These are phyloP conservation scores for Mycena sp. DNA, from an alignment of 1,284 basidiomycete genomes.

Conservation along the genomic window DNA sequence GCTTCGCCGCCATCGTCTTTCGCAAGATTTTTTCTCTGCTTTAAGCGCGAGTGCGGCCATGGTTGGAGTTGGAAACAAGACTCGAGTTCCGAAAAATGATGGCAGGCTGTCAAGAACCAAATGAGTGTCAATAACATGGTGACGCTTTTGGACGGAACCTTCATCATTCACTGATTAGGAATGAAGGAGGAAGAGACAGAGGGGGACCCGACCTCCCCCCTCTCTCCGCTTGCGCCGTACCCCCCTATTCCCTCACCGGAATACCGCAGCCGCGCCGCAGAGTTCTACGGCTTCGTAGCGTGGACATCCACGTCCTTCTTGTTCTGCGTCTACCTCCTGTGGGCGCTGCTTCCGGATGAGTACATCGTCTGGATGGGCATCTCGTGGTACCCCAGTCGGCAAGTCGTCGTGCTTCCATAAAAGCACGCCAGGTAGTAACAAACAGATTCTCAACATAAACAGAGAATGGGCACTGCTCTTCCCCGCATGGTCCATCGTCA, in stretches of 20 bases:
- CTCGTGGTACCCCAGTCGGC: constrained; percentile 91
- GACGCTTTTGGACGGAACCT: too few relatives aligned
- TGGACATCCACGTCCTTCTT: constrained; percentile 81
- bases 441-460: background rate
- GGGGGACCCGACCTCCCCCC: constrained; percentile 56
- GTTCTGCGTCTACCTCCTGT: constrained; percentile 78
- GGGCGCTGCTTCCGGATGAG: constrained; percentile 64
- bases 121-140: too few relatives aligned
- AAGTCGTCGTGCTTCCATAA: constrained; percentile 34
- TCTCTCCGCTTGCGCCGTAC: constrained; percentile 62
- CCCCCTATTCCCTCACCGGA: constrained; percentile 50
- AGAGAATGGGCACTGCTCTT: constrained; percentile 90
- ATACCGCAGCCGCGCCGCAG: constrained; percentile 70
- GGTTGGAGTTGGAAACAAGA: background rate
- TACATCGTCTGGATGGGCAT: constrained; percentile 74
- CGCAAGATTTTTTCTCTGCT: constrained; percentile 61
- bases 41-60: constrained; percentile 37
- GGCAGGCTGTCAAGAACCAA: too few relatives aligned
- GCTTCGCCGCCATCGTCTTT: constrained; percentile 54
- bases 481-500: constrained; percentile 82
- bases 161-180: background rate
- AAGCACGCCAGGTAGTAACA: constrained; percentile 6
- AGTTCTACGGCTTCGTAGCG: constrained; percentile 90
- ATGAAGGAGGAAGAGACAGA: too few relatives aligned
- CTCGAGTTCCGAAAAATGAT: too few relatives aligned